Evolutionary conservation across 176 grass and related monocot species (phyloP), one percentile per base, ranked within the genome.

Genomic region (Thinopyrum elongatum): DNA sequence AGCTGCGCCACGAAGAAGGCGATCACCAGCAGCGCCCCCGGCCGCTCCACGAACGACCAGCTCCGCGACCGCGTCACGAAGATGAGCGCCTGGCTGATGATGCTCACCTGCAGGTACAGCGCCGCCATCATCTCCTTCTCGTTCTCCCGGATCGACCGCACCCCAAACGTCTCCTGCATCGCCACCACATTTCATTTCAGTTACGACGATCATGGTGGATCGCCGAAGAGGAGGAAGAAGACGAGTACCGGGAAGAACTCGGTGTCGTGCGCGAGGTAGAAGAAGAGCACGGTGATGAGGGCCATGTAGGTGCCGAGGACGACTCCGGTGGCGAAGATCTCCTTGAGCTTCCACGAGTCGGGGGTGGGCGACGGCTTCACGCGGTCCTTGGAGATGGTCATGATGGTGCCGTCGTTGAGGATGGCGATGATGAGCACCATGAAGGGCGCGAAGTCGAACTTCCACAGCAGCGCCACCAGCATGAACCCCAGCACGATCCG

Each of bases 381-480:
- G 14, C 96, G 90, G 89, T 98, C 96, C 93, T 98, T 98, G 79
- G 96, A 98, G 70, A 98, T 98, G 84, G 96, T 98, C 96, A 98
- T 98, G 88, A 98, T 98, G 88, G 96, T 98, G 87, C 96, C 96
- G 76, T 98, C 96, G 80, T 98, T 98, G 84, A 98, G 90, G 83
- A 98, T 90, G 65, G 96, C 96, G 62, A 98, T 91, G 79, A 98
- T 88, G 81, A 98, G 96, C 46, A 98, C 93, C 96, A 98, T 98
- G 92, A 98, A 98, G 0, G 96, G 96, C 36, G 96, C 89, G 90
- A 98, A 98, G 90, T 98, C 96, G 87, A 95, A 98, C 60, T 88
- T 86, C 96, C 96, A 98, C 70, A 98, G 91, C 10, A 98, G 91
- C 21, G 96, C 96, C 19, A 98, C 88, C 12, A 98, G 92, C 55